phyloP scores from a whole-genome alignment of 2,329 filamentous ascomycete species.

The Penicillium sp. region DNA sequence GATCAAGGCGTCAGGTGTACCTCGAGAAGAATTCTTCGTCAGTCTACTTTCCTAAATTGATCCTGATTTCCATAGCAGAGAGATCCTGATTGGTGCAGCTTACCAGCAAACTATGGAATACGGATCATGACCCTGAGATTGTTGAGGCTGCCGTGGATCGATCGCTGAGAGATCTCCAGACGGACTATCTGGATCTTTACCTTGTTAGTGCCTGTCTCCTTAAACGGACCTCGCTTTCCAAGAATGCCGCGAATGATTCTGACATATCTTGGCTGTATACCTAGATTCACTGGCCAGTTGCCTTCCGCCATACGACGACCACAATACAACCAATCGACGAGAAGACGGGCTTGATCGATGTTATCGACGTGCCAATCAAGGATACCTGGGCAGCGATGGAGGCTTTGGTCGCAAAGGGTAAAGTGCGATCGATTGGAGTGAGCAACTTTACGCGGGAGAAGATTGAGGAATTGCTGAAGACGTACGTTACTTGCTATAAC shows the following conservation, averaged over 20 bases:
- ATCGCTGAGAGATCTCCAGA: constrained; percentile 64
- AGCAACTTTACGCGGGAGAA: constrained; percentile 66
- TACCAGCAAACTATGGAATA: constrained; percentile 48
- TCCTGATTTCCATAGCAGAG: not conserved
- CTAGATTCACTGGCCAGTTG: constrained; percentile 48
- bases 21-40: constrained; percentile 42
- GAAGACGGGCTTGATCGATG: constrained; percentile 25
- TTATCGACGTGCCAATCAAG: constrained; percentile 27
- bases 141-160: constrained; percentile 54
- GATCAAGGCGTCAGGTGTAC: constrained; percentile 40
- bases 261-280: not conserved
- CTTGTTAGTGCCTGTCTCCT: constrained; percentile 26
- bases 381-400: constrained; percentile 67
- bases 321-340: constrained; percentile 24
- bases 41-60: not conserved
- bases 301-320: constrained; percentile 24
- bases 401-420: constrained; percentile 59
- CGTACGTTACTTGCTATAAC: constrained; percentile 3
- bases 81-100: constrained; percentile 14
- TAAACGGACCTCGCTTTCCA: not conserved
- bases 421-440: constrained; percentile 70
- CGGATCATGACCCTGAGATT: constrained; percentile 36
- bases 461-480: constrained; percentile 45
- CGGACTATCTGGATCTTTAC: constrained; percentile 72
- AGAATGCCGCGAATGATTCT: not conserved